Conservation (phyloP, 2,329 filamentous ascomycete genomes). For the Microdochium trichocladiopsis region DNA sequence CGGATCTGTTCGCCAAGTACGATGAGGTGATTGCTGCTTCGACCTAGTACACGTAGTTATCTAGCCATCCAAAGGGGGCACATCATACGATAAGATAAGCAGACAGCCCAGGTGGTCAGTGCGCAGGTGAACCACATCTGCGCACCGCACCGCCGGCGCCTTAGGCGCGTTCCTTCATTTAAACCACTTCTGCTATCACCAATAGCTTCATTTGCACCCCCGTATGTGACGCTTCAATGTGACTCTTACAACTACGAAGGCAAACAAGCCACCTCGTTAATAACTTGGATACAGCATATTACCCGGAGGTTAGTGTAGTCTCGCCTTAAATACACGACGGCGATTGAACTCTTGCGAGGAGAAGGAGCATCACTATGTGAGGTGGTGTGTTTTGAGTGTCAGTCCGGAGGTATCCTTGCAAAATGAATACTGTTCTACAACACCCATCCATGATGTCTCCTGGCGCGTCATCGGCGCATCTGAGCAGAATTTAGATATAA, state of each 20-base stretch:
- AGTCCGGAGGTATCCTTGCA: background rate
- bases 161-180: background rate
- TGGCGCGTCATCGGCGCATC: background rate
- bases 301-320: background rate
- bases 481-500: background rate
- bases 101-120: background rate
- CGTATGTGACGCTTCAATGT: background rate
- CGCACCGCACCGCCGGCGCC: background rate
- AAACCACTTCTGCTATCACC: background rate
- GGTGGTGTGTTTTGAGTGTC: background rate
- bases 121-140: background rate
- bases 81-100: no score
- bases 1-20: background rate
- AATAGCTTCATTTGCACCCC: background rate
- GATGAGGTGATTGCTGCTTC: background rate
- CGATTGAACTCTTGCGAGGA: background rate
- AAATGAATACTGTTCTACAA: background rate
- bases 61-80: background rate
- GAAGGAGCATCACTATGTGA: background rate
- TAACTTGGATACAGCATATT: background rate
- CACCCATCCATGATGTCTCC: background rate
- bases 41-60: background rate
- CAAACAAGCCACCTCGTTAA: background rate
- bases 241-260: background rate
- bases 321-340: background rate